phyloP scores from a whole-genome alignment of 345 rosid genomes.

The Sonneratia alba region DNA sequence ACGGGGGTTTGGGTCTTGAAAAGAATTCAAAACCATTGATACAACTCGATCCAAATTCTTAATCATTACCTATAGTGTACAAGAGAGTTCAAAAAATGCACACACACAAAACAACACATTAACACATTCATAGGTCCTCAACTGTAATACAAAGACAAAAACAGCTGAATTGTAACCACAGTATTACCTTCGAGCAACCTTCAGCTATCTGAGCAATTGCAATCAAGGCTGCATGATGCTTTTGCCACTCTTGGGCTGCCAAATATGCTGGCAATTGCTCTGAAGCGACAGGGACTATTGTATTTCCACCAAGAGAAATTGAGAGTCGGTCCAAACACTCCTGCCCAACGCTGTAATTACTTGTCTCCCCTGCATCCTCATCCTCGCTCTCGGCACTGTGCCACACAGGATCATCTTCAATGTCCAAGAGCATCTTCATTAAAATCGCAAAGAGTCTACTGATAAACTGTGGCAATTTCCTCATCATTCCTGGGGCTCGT shows the following conservation, averaged over 20 bases:
- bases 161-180: not conserved
- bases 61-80: constrained; percentile 61
- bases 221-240: constrained; percentile 95
- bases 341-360: constrained; percentile 89
- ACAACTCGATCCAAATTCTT: constrained; percentile 87
- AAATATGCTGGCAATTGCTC: constrained; percentile 78
- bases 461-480: constrained; percentile 94
- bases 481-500: constrained; percentile 99
- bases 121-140: not conserved
- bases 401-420: constrained; percentile 94
- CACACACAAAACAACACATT: not conserved
- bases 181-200: constrained; percentile 86
- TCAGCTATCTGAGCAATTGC: constrained; percentile 99
- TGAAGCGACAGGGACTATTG: constrained; percentile 92
- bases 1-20: constrained; percentile 84
- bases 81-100: not conserved
- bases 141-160: not conserved
- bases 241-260: constrained; percentile 96
- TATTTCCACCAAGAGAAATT: constrained; percentile 91
- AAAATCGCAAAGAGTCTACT: constrained; percentile 74
- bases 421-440: constrained; percentile 85
- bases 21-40: constrained; percentile 75
- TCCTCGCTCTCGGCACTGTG: constrained; percentile 83
- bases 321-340: constrained; percentile 97
- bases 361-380: constrained; percentile 93